Conservation (phyloP, 352 stramenopile species). For the Pythium volutum region DNA sequence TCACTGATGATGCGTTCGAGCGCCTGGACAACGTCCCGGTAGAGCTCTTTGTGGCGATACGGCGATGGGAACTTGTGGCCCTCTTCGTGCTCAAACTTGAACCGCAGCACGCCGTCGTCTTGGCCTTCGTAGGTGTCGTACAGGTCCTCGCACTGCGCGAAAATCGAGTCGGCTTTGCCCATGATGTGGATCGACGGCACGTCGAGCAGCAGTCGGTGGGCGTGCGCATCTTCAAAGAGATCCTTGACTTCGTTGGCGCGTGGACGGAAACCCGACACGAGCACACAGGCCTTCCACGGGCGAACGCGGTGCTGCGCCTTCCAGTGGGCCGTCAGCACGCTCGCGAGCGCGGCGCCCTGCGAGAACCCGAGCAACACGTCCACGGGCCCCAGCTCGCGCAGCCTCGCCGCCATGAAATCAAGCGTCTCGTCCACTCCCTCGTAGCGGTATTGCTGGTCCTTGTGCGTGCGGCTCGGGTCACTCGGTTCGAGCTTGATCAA, state of each 20-base stretch:
- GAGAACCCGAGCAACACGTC: slow-evolving; percentile 77
- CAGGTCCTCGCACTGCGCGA: slow-evolving; percentile 47
- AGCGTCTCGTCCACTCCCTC: slow-evolving; percentile 65
- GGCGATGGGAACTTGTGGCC: slow-evolving; percentile 76
- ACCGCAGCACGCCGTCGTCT: slow-evolving; percentile 25
- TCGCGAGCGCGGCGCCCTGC: slow-evolving; percentile 54
- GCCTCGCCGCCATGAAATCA: slow-evolving; percentile 43
- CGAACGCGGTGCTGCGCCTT: slow-evolving; percentile 29
- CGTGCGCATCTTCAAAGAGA: slow-evolving; percentile 42
- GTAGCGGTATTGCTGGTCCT: slow-evolving; percentile 41
- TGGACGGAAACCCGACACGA: slow-evolving; percentile 65
- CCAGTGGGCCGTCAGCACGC: slow-evolving; percentile 68
- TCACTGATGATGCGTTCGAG: slow-evolving; percentile 33
- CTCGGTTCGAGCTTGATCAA: slow-evolving; percentile 34
- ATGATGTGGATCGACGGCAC: slow-evolving; percentile 71
- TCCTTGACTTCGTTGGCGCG: slow-evolving; percentile 43
- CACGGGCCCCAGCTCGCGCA: slow-evolving; percentile 47
- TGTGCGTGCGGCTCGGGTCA: slow-evolving; percentile 11
- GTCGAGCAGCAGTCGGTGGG: slow-evolving; percentile 33
- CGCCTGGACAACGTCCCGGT: slow-evolving; percentile 43
- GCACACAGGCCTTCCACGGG: slow-evolving; percentile 59
- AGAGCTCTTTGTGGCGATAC: slow-evolving; percentile 39
- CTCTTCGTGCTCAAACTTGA: slow-evolving; percentile 67
- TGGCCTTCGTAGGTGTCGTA: slow-evolving; percentile 38
- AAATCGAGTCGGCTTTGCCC: slow-evolving; percentile 42